Base-by-base conservation (phyloP, 441 rosid genomes). In the Daphne laureola region DNA sequence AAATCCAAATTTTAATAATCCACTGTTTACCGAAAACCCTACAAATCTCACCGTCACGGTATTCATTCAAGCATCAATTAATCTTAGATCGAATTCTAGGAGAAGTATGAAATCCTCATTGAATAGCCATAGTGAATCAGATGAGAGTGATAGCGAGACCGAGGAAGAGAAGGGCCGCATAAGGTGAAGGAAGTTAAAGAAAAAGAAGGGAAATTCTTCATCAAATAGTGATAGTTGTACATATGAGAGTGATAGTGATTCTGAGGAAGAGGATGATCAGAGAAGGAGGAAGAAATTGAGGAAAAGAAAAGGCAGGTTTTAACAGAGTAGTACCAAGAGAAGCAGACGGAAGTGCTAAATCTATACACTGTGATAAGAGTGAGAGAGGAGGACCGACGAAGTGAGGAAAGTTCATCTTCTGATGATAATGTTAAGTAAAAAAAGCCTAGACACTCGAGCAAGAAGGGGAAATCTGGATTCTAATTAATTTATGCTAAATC, bases 361-460 rank as follows among this genome's bases (percentile, higher is more conserved):
- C 77, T 51, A 65, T 68, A 57, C 83, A 80, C 46, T 81, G 90
- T 0, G 82, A 86, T 54, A 84, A 69, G 67, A 72, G 78, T 50
- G 64, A 64, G 18, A 73, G 72, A 59, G 73, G 66, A 35, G 73
- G 55, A n/a, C n/a, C n/a, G n/a, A n/a, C n/a, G n/a, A 11, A 59
- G 70, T 38, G 71, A 57, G 57, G 69, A 55, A 46, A 61, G 61
- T 59, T 66, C 42, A 17, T 72, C 74, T 5, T 66, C 77, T 23
- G 77, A 59, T 40, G 79, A 67, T 38, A 47, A 2, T 36, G 53
- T n/a, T 2, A 78, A 71, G 60, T 65, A 70, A 43, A 84, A 78
- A 78, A 82, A 70, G 73, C 61, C 25, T 57, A 59, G 38, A 36
- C 53, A 53, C 17, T 67, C 69, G 52, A 65, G 72, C 36, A 77